These are phyloP conservation scores for Metschnikowia amazonensis DNA, from an alignment of 805 yeast species.

Conservation along the genomic window DNA sequence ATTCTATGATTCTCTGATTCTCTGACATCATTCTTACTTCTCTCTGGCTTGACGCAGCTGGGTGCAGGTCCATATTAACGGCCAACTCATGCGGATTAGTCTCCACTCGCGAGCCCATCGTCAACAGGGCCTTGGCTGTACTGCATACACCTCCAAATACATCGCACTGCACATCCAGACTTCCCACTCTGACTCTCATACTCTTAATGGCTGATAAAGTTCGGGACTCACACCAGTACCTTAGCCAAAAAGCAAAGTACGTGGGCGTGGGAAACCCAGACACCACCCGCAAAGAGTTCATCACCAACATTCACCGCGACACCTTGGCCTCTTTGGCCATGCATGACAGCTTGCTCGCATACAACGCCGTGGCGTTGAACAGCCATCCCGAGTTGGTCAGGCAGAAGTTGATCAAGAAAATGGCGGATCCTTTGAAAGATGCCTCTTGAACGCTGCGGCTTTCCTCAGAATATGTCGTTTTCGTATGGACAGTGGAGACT, in stretches of 20 bases:
- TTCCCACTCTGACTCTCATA: not conserved
- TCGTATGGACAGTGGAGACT: conserved; percentile 87
- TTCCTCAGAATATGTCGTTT: conserved; percentile 45
- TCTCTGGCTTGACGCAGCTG: too few relatives aligned
- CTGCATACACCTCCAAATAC: too few relatives aligned
- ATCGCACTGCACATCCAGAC: not conserved
- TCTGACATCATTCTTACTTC: too few relatives aligned
- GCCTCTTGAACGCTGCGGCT: not conserved
- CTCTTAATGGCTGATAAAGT: conserved; percentile 56
- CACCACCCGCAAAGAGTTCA: conserved; percentile 67
- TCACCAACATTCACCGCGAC: conserved; percentile 62
- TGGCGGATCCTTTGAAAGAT: conserved; percentile 25
- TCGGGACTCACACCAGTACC: conserved; percentile 55
- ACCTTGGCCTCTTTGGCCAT: conserved; percentile 60
- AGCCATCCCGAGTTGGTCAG: conserved; percentile 32
- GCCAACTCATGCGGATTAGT: too few relatives aligned
- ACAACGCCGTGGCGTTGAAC: conserved; percentile 50
- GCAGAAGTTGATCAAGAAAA: conserved; percentile 31
- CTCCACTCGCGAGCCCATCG: too few relatives aligned
- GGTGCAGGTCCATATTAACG: too few relatives aligned
- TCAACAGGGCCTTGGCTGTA: too few relatives aligned
- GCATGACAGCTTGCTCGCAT: conserved; percentile 52
- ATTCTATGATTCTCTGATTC: too few relatives aligned
- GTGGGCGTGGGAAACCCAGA: conserved; percentile 75
- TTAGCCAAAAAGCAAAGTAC: conserved; percentile 55